These are phyloP conservation scores for Ilyonectria mors-panacis DNA, from an alignment of 2,329 filamentous ascomycete genomes.

Conservation along the genomic window DNA sequence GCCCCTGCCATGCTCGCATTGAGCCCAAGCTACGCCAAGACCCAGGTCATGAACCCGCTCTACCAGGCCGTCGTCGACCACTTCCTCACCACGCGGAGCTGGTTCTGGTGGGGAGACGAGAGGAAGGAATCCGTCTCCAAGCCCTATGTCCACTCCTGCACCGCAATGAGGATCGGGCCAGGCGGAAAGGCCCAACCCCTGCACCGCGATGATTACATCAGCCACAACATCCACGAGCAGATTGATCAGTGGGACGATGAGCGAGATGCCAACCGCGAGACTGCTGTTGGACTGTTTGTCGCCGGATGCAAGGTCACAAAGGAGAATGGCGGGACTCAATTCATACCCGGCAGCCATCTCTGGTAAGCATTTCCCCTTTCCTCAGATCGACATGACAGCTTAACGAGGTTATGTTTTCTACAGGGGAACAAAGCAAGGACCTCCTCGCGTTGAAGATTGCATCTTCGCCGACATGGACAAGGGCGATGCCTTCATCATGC, in stretches of 20 bases:
- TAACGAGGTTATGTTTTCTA: neutral
- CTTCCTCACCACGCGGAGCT: slow-evolving; percentile 34
- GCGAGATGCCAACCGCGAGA: slow-evolving; percentile 21
- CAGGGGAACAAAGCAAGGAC: slow-evolving; percentile 23
- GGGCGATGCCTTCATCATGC: slow-evolving; percentile 38
- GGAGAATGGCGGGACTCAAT: slow-evolving; percentile 34
- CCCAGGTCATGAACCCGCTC: slow-evolving; percentile 35
- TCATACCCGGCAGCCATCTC: slow-evolving; percentile 34
- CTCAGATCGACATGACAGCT: neutral
- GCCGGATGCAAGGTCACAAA: slow-evolving; percentile 22
- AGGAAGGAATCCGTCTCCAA: slow-evolving; percentile 34
- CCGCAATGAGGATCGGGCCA: slow-evolving; percentile 35
- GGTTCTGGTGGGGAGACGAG: slow-evolving; percentile 39
- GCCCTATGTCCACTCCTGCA: slow-evolving; percentile 34
- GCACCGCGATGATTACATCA: slow-evolving; percentile 39
- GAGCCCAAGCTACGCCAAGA: slow-evolving; percentile 33
- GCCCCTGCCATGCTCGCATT: slow-evolving; percentile 31
- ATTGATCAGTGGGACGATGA: slow-evolving; percentile 19
- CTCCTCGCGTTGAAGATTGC: slow-evolving; percentile 24
- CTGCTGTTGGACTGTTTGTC: slow-evolving; percentile 23
- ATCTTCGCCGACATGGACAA: slow-evolving; percentile 35
- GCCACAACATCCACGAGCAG: slow-evolving; percentile 27
- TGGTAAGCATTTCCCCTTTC: slow-evolving; percentile 13
- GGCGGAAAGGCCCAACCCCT: slow-evolving; percentile 35
- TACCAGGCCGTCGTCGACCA: slow-evolving; percentile 34